Evolutionary conservation across 2,329 filamentous ascomycete genomes (phyloP), one percentile per base, ranked within the genome.

Genomic region (Fusarium compactum): DNA sequence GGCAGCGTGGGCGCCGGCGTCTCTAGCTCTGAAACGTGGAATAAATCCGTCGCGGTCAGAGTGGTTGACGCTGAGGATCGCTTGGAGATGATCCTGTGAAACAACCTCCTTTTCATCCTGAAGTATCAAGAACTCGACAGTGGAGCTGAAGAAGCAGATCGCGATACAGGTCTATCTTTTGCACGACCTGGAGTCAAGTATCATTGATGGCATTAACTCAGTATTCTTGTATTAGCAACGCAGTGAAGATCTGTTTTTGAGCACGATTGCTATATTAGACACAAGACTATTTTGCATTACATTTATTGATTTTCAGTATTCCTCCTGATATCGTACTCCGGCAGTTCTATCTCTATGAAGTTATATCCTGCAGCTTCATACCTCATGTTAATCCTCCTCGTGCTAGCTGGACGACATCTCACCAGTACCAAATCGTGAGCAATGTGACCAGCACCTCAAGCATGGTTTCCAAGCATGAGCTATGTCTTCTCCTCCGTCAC

Each of bases 331-430:
- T 38, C 46, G 32, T 58, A 46, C 32, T 46, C 53, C 58, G 45
- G 40, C 57, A 65, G 55, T 66, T 71, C 65, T 67, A 71, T 60
- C 52, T 73, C 58, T 73, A 68, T 73, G 69, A 66, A 56, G 59
- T 63, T 71, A 69, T 75, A 71, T 72, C 65, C 73, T 72, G 67
- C 69, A 71, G 50, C 62, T 47, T 72, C 69, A 51, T 70, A 40
- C 54, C 53, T 63, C 53, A 62, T 66, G 57, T 52, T 48, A 47
- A 50, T 59, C 60, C 45, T 56, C 53, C 44, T 29, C 10, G 34
- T 54, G 30, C 45, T 51, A 60, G 61, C 34, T 16, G 48, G 29
- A 38, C 48, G n/a, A 43, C 9, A 18, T 46, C 34, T 30, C 32
- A 47, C 40, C 57, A 56, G 66, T 47, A 40, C n/a, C 22, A 50